Evolutionary conservation across 2,329 filamentous ascomycete species (phyloP).

Genomic region (Exophiala calicioides): DNA sequence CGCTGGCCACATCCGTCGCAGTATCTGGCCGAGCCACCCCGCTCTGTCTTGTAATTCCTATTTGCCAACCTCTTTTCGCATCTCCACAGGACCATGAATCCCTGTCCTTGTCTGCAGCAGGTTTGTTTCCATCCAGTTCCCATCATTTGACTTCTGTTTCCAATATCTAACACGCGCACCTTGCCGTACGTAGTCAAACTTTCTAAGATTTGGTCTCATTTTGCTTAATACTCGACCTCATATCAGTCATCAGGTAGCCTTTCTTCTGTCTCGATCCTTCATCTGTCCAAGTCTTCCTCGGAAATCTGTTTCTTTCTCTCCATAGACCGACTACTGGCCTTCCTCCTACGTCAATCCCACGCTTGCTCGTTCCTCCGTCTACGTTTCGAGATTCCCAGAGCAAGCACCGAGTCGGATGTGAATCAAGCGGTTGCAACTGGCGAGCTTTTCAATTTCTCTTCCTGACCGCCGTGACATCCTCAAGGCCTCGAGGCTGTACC

Average conservation of each 20-base stretch:
- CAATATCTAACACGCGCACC: constrained; percentile 24
- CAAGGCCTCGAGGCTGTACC: constrained; percentile 7
- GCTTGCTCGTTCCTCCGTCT: neutral
- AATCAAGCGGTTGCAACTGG: constrained; percentile 3
- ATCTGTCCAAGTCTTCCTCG: neutral
- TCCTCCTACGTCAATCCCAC: neutral
- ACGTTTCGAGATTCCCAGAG: neutral
- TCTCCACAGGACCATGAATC: constrained; percentile 16
- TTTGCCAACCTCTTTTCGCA: constrained; percentile 12
- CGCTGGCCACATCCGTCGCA: constrained; percentile 6
- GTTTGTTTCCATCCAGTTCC: constrained; percentile 1
- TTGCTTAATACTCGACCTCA: constrained; percentile 14
- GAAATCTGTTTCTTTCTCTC: neutral
- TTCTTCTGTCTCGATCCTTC: constrained; percentile 8
- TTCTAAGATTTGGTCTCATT: constrained; percentile 15
- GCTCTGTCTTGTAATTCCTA: constrained; percentile 11
- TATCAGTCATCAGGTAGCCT: constrained; percentile 7
- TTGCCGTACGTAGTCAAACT: constrained; percentile 23
- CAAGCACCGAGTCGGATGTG: constrained; percentile 1
- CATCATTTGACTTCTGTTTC: constrained; percentile 8
- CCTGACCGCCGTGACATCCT: constrained; percentile 26
- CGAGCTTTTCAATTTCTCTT: constrained; percentile 22
- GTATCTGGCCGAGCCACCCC: constrained; percentile 4
- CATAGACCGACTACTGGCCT: neutral
- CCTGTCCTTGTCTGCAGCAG: constrained; percentile 13